Conservation (phyloP, 1,139 yeast species). For the Blastobotrys malaysiensis region DNA sequence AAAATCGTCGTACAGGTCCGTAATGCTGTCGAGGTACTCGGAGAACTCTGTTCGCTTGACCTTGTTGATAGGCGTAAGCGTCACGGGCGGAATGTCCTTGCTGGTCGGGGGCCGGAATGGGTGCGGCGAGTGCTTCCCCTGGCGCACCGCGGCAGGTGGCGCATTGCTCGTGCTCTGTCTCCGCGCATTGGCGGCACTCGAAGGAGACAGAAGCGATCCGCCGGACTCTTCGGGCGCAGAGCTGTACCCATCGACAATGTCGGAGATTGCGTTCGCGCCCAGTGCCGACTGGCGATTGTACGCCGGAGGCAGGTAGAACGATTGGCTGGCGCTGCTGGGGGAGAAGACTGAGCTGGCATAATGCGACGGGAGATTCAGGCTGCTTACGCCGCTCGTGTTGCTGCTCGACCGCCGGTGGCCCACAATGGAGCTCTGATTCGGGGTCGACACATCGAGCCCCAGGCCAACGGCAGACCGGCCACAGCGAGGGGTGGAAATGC, state of each 20-base stretch:
- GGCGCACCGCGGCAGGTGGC: background rate
- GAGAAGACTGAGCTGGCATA: constrained; percentile 7
- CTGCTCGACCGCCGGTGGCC: constrained; percentile 15
- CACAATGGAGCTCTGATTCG: constrained; percentile 4
- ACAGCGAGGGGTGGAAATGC: background rate
- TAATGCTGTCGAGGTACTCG: constrained; percentile 43
- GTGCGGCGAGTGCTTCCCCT: constrained; percentile 21
- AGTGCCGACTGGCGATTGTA: constrained; percentile 40
- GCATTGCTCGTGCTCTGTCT: background rate
- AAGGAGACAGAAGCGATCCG: background rate
- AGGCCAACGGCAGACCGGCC: background rate
- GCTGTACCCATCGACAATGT: constrained; percentile 45
- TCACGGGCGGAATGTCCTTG: constrained; percentile 80
- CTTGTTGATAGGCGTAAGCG: constrained; percentile 53
- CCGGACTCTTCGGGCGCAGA: background rate
- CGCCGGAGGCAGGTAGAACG: constrained; percentile 20
- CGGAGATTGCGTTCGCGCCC: constrained; percentile 76
- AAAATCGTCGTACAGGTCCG: constrained; percentile 45
- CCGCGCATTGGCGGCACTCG: background rate
- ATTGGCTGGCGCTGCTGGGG: background rate
- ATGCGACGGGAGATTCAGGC: constrained; percentile 6
- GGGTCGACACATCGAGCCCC: constrained; percentile 1
- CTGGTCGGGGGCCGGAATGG: constrained; percentile 64
- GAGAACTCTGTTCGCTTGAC: constrained; percentile 46
- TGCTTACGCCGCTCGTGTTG: constrained; percentile 16